Percentiles rank a stretch among this genome's conserved stretches.
Conservation (phyloP, 2,329 filamentous ascomycete genomes). For the Westerdykella aurantiaca region DNA sequence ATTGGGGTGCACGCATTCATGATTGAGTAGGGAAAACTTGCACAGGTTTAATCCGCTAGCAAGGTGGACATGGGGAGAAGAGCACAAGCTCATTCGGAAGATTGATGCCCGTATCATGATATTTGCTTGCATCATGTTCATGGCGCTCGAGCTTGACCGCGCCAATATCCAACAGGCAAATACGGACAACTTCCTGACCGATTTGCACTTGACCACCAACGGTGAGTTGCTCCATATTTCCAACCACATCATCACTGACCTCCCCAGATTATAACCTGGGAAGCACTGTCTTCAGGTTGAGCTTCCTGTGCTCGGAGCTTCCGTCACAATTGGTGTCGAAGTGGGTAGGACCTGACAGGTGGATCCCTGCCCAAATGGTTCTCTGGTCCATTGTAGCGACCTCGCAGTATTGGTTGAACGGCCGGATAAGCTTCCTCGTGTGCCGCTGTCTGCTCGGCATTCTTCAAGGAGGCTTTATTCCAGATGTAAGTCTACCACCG, state of each 20-base stretch:
- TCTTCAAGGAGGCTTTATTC: too few species aligned
- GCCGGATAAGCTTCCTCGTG: too few species aligned
- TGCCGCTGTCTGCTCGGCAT: too few species aligned
- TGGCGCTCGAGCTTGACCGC: slow-evolving; percentile 44
- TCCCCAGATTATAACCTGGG: slow-evolving; percentile 17
- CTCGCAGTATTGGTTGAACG: too few species aligned
- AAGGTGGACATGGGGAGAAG: slow-evolving; percentile 23
- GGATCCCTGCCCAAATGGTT: slow-evolving; percentile 36
- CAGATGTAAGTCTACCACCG: too few species aligned
- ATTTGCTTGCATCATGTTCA: slow-evolving; percentile 45
- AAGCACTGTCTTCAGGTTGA: slow-evolving; percentile 15
- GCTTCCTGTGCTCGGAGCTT: slow-evolving; percentile 19
- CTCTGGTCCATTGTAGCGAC: too few species aligned
- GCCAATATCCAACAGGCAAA: slow-evolving; percentile 17
- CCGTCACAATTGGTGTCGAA: slow-evolving; percentile 21
- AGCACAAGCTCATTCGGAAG: slow-evolving; percentile 21
- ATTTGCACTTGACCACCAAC: slow-evolving; percentile 19
- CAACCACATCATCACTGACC: background rate
- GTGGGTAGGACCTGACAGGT: slow-evolving; percentile 24
- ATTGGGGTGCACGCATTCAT: background rate
- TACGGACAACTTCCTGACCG: slow-evolving; percentile 18
- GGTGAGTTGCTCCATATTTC: slow-evolving; percentile 4
- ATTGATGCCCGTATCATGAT: slow-evolving; percentile 32
- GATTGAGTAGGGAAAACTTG: slow-evolving; percentile 16
- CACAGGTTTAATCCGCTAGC: slow-evolving; percentile 17